phyloP scores from a whole-genome alignment of 2,329 filamentous ascomycete genomes.

The Myriosclerotinia scirpicola region DNA sequence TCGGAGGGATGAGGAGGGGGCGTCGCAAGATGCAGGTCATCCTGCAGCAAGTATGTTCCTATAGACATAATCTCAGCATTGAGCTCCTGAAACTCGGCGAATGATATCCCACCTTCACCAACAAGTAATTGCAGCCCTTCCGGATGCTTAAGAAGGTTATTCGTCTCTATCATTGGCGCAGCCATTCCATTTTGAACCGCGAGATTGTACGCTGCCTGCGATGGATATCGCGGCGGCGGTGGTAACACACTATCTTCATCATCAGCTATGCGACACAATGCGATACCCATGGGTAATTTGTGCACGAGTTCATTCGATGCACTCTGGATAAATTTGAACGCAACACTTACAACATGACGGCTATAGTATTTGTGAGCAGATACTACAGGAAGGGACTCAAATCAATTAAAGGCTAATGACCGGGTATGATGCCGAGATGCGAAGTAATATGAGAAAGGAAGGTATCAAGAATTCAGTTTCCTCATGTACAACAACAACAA shows the following conservation, averaged over 20 bases:
- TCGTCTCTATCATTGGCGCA: slow-evolving; percentile 84
- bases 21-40: slow-evolving; percentile 88
- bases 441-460: not conserved
- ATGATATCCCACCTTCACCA: slow-evolving; percentile 69
- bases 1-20: slow-evolving; percentile 95
- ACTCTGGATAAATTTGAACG: slow-evolving; percentile 20
- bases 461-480: not conserved
- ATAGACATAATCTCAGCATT: slow-evolving; percentile 20
- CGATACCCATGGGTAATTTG: slow-evolving; percentile 31
- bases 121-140: slow-evolving; percentile 86
- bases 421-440: not conserved
- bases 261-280: slow-evolving; percentile 17
- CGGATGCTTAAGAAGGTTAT: slow-evolving; percentile 81
- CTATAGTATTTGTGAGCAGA: slow-evolving; percentile 1
- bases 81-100: not conserved
- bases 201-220: slow-evolving; percentile 70
- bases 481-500: not conserved
- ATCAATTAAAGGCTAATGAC: slow-evolving; percentile 1
- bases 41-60: slow-evolving; percentile 89
- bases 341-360: slow-evolving; percentile 23
- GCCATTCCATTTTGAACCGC: slow-evolving; percentile 66
- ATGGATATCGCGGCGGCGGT: slow-evolving; percentile 82
- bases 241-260: slow-evolving; percentile 61
- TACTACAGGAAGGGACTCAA: not conserved
- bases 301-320: slow-evolving; percentile 12